Conservation (phyloP, 345 rosid species). For the Erucastrum elatum region DNA sequence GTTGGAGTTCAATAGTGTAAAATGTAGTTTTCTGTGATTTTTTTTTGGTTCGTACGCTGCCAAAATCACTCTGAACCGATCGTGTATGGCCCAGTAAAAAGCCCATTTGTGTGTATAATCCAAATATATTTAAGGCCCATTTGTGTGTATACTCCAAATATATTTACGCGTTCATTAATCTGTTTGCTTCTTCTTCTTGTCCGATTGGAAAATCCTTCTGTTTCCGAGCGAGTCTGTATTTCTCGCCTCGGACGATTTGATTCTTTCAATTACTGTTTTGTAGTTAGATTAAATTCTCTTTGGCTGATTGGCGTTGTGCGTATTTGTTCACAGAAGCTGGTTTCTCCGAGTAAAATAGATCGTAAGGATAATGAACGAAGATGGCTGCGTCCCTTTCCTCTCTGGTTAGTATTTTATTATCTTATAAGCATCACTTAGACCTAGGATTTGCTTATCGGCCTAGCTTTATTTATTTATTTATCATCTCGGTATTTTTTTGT, state of each 20-base stretch:
- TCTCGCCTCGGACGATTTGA: background rate
- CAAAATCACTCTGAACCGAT: background rate
- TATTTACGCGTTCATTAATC: background rate
- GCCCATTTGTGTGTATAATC: background rate
- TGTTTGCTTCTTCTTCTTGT: background rate
- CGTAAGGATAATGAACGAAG: constrained; percentile 9
- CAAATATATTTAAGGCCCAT: background rate
- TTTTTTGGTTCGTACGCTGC: background rate
- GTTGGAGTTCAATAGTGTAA: background rate
- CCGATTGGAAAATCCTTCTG: background rate
- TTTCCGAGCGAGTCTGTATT: background rate
- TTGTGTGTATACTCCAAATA: background rate
- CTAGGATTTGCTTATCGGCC: background rate
- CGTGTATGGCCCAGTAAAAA: constrained; percentile 7
- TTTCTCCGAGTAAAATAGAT: background rate
- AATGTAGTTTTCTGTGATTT: background rate
- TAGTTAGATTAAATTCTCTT: background rate
- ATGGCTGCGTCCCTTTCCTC: constrained; percentile 8
- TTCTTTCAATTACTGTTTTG: background rate
- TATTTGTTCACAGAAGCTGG: background rate
- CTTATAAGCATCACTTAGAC: background rate
- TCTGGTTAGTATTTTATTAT: constrained; percentile 16
- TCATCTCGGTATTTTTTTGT: background rate
- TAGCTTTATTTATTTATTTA: background rate
- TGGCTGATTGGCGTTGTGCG: background rate